A percentile compares a stretch with the other conserved stretches of the same genome.
Conservation (phyloP, 768 basidiomycete genomes). For the Auricularia cornea region DNA sequence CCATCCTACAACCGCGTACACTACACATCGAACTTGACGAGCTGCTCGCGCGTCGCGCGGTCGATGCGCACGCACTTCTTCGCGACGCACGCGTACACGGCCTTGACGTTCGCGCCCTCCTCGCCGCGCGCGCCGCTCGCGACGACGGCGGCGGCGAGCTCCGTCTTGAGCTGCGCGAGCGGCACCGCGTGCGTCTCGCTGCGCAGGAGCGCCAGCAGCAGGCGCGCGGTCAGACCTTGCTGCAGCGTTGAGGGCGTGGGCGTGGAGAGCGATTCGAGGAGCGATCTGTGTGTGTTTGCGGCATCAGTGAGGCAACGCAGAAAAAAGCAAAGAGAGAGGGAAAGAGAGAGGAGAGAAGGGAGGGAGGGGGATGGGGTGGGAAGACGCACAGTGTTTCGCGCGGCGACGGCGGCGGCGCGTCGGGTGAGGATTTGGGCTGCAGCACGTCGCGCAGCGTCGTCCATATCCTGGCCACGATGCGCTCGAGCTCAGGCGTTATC, state of each 20-base stretch:
- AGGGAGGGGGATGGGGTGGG: background rate
- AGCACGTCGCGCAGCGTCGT: background rate
- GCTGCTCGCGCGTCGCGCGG: background rate
- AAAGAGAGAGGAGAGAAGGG: background rate
- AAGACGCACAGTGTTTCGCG: background rate
- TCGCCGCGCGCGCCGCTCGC: background rate
- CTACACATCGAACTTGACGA: background rate
- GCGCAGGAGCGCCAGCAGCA: background rate
- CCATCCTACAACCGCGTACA: too few species aligned
- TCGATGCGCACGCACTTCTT: background rate
- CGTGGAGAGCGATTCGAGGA: background rate
- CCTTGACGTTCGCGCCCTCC: background rate
- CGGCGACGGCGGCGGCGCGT: background rate
- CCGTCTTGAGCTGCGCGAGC: background rate
- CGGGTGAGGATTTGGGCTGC: background rate
- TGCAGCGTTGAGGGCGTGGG: background rate
- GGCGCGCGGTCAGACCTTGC: background rate
- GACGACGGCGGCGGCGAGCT: conserved; percentile 1
- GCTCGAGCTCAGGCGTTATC: background rate
- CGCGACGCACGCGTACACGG: background rate
- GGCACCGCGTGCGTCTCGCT: background rate
- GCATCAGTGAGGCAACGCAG: background rate
- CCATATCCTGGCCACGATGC: background rate
- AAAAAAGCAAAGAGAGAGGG: background rate
- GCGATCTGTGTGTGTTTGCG: background rate